Percentiles rank a stretch among this genome's conserved stretches.
phyloP scores from a whole-genome alignment of 768 basidiomycete species.

The Rhizopogon vulgaris region DNA sequence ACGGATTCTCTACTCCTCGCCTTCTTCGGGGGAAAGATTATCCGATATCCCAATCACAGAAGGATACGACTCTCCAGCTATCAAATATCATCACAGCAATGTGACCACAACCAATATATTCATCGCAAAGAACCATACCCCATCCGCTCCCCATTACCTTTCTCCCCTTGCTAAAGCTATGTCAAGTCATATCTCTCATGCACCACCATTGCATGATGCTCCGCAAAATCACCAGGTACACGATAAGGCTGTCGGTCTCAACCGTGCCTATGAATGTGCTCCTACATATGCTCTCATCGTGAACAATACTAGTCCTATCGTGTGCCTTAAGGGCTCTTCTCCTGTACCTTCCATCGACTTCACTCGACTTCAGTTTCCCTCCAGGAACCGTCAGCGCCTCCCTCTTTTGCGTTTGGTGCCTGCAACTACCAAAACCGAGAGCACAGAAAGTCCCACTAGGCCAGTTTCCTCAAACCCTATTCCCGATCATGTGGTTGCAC shows the following conservation, averaged over 20 bases:
- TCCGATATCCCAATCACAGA: background rate
- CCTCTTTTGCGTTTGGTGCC: background rate
- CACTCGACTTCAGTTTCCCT: constrained; percentile 12
- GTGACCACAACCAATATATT: background rate
- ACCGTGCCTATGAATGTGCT: background rate
- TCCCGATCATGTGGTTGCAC: background rate
- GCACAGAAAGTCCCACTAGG: background rate
- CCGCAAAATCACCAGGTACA: background rate
- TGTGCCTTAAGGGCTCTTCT: background rate
- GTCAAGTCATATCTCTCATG: background rate
- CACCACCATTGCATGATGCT: background rate
- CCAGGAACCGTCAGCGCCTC: constrained; percentile 9
- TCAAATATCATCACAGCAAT: no score
- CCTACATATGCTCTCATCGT: background rate
- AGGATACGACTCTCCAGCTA: background rate
- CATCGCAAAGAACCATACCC: background rate
- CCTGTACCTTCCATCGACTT: constrained; percentile 23
- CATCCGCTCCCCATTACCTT: no score
- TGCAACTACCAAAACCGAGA: background rate
- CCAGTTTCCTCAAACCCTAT: no score
- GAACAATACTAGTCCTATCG: background rate
- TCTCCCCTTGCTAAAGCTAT: background rate
- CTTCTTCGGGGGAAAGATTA: background rate
- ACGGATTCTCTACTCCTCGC: constrained; percentile 21
- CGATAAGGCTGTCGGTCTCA: no score